phyloP scores from a whole-genome alignment of 768 basidiomycete species.

The Calocybe indica region DNA sequence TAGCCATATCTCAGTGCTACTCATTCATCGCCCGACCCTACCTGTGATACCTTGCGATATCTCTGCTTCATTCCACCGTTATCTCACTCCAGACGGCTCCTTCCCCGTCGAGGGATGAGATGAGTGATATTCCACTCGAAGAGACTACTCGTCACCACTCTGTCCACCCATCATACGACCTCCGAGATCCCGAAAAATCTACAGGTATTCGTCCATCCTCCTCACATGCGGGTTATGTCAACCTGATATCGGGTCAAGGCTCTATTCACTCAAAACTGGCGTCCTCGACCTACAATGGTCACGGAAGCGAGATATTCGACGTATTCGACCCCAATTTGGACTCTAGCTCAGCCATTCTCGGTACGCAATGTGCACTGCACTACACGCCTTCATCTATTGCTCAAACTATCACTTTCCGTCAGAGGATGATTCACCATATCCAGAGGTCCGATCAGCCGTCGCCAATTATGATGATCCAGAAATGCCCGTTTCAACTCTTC shows the following conservation, averaged over 20 bases:
- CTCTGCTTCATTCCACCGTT: too few relatives aligned
- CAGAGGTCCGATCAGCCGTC: constrained; percentile 75
- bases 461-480: constrained; percentile 65
- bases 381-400: not conserved
- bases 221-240: too few relatives aligned
- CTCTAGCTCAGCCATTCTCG: constrained; percentile 16
- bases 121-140: constrained; percentile 25
- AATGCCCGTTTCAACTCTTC: constrained; percentile 56
- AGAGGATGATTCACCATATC: constrained; percentile 79
- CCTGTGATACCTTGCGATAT: too few relatives aligned
- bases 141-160: constrained; percentile 15
- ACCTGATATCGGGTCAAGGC: too few relatives aligned
- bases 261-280: constrained; percentile 10
- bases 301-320: constrained; percentile 20
- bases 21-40: too few relatives aligned
- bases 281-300: constrained; percentile 20
- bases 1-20: too few relatives aligned
- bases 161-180: constrained; percentile 15
- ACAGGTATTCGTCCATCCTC: constrained; percentile 12
- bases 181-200: constrained; percentile 26
- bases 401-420: constrained; percentile 3
- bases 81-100: too few relatives aligned
- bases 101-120: constrained; percentile 23
- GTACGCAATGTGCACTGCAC: not conserved
- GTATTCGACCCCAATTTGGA: constrained; percentile 33